Base-by-base conservation (phyloP, 2,329 filamentous ascomycete species). In the Penicillium psychrosexuale region DNA sequence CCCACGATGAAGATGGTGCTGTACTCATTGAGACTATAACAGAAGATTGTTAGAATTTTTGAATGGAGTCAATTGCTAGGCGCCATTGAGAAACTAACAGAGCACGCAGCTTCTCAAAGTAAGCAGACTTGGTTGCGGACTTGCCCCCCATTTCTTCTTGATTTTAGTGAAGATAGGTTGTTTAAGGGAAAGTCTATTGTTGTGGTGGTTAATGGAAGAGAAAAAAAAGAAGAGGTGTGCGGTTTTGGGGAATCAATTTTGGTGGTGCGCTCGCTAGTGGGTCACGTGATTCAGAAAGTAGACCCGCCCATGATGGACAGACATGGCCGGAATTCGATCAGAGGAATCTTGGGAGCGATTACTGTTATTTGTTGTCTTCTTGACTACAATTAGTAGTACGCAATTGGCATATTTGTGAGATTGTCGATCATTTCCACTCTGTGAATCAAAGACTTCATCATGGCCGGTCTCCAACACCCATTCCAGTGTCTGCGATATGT, bases 131-230 rank as follows among this genome's bases (percentile, higher is more conserved):
- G 87, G 88, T 92, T 75, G 83, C 84, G 74, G 89, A 84, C 84
- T 90, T 97, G 91, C 90, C 92, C 91, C 91, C 92, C 92, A 96
- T 96, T 85, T 91, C 89, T 95, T 91, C 90, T 95, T 95, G 81
- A 83, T 66, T 59, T 66, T 71, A 70, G 74, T 91, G 90, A 94
- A 94, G 90, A 89, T 85, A 95, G 91, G 91, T 90, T 96, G 79
- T 96, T 96, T 96, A 92, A 96, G 92, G 91, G 88, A 74, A 75
- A 96, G 57, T 63, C 51, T 63, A 51, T 57, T 65, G 59, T 60
- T 65, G 62, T 51, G 57, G 60, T 61, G 54, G 58, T 59, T 62
- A 65, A 67, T 60, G 48, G 53, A 45, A 33, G 12, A 58, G 58
- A 57, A 49, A 45, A 45, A 51, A 51, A 62, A 49, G 45, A 47